Evolutionary conservation across 192 early-diverging fungal species (phyloP).

Genomic region (Phycomyces blakesleeanus): DNA sequence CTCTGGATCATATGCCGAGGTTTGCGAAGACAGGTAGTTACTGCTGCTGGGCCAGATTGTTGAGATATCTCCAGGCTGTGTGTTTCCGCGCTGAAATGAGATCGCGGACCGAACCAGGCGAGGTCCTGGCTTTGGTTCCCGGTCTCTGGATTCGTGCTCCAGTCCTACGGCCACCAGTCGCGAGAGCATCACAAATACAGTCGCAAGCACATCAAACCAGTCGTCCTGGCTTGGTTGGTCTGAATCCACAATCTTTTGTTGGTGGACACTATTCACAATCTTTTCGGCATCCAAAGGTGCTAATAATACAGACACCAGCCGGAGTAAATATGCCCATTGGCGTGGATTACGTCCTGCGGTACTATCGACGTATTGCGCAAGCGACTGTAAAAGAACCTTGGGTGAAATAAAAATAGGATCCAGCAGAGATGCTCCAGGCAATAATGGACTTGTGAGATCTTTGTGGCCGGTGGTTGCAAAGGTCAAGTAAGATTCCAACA

Average conservation of each 20-base stretch:
- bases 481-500: constrained; percentile 30
- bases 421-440: background rate
- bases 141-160: background rate
- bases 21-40: constrained; percentile 12
- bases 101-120: background rate
- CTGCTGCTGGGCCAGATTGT: constrained; percentile 4
- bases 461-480: constrained; percentile 5
- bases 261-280: background rate
- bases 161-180: constrained; percentile 13
- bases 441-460: background rate
- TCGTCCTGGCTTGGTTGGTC: background rate
- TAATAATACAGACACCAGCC: constrained; percentile 7
- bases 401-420: constrained; percentile 12
- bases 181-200: constrained; percentile 4
- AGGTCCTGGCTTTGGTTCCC: background rate
- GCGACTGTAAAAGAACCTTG: constrained; percentile 1
- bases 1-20: constrained; percentile 19
- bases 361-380: constrained; percentile 3
- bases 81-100: constrained; percentile 1
- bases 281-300: constrained; percentile 1
- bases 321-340: constrained; percentile 27
- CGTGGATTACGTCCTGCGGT: constrained; percentile 11
- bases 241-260: background rate
- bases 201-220: constrained; percentile 4
- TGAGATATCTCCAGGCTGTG: background rate